Percentiles rank a stretch among this genome's conserved stretches.
Conservation (phyloP, 1,284 basidiomycete genomes). For the Schizophyllum commune region DNA sequence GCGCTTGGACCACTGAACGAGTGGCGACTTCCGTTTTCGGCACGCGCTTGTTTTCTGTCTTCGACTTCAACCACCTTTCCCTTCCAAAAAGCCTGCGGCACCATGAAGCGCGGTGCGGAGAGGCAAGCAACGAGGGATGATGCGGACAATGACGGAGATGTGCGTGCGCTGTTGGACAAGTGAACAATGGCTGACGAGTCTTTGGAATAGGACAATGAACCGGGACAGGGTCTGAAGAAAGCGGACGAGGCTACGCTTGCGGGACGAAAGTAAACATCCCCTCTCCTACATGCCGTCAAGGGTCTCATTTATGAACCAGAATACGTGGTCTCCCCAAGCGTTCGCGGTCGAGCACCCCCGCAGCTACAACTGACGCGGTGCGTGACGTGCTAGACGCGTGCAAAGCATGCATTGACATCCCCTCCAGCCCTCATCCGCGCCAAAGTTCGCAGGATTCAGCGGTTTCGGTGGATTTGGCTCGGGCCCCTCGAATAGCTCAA, state of each 20-base stretch:
- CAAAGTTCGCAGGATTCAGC: slow-evolving; percentile 28
- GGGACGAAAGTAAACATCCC: slow-evolving; percentile 39
- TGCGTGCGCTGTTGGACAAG: not conserved
- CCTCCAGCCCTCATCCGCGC: slow-evolving; percentile 10
- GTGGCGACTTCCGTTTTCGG: not conserved
- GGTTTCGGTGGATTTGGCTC: slow-evolving; percentile 44
- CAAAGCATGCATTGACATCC: not conserved
- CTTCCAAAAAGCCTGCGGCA: slow-evolving; percentile 5
- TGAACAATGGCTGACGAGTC: not conserved
- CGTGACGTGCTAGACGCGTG: slow-evolving; percentile 1
- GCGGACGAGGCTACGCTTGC: slow-evolving; percentile 48
- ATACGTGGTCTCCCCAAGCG: slow-evolving; percentile 55
- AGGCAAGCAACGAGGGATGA: slow-evolving; percentile 62
- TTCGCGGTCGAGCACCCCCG: slow-evolving; percentile 9
- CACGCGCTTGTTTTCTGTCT: not conserved
- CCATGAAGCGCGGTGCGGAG: slow-evolving; percentile 72
- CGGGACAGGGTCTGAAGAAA: slow-evolving; percentile 40
- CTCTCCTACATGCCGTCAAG: slow-evolving; percentile 1
- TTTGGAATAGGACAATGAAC: slow-evolving; percentile 30
- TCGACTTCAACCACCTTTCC: not conserved
- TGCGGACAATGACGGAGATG: slow-evolving; percentile 18
- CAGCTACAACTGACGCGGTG: not conserved
- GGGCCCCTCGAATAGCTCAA: slow-evolving; percentile 13
- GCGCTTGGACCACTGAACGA: not conserved
- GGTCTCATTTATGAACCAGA: slow-evolving; percentile 25